Evolutionary conservation across 2,329 filamentous ascomycete genomes (phyloP).

Genomic region (Pseudogymnoascus sp.): DNA sequence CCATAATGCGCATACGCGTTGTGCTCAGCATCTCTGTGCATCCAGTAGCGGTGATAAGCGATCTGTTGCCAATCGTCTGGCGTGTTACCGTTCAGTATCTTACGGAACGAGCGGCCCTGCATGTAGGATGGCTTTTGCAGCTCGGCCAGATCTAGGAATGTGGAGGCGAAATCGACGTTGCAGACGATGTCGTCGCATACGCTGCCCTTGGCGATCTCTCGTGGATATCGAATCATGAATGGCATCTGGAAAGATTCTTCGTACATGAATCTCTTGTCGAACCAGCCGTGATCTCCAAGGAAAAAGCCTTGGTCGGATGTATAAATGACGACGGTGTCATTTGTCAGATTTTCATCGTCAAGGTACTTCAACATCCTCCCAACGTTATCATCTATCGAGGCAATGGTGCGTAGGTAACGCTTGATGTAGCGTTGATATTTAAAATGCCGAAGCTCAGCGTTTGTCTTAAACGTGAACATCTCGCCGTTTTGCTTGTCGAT

Average conservation of each 20-base stretch:
- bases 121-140: conserved; percentile 42
- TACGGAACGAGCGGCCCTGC: conserved; percentile 43
- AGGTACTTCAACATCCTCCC: conserved; percentile 43
- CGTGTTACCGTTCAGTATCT: conserved; percentile 34
- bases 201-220: conserved; percentile 34
- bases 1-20: conserved; percentile 48
- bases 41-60: conserved; percentile 51
- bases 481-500: conserved; percentile 43
- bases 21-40: conserved; percentile 47
- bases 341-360: conserved; percentile 36
- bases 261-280: conserved; percentile 54
- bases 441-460: conserved; percentile 42
- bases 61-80: conserved; percentile 44
- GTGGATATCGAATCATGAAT: conserved; percentile 43
- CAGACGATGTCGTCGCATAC: conserved; percentile 44
- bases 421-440: conserved; percentile 54
- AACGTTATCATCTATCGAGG: conserved; percentile 47
- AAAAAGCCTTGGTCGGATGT: conserved; percentile 52
- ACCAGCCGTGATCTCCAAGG: conserved; percentile 52
- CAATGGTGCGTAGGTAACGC: conserved; percentile 47
- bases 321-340: conserved; percentile 48
- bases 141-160: conserved; percentile 42
- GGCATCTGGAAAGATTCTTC: conserved; percentile 53
- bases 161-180: conserved; percentile 50
- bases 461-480: conserved; percentile 40